Conservation (phyloP, 805 yeast genomes). For the Sporopachydermia lactativora region DNA sequence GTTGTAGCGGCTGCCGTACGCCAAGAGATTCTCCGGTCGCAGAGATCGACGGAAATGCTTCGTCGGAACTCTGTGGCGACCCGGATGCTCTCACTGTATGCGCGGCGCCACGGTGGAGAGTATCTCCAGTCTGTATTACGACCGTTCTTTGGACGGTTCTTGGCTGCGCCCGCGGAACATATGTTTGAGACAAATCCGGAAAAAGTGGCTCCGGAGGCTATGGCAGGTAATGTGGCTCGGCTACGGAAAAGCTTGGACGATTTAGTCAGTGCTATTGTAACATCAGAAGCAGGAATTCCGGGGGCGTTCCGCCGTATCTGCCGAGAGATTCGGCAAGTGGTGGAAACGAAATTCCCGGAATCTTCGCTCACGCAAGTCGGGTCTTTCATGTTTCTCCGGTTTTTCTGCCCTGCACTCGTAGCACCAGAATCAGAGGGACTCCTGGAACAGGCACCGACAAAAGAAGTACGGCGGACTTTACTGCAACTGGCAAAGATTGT, state of each 20-base stretch:
- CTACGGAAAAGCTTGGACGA: conserved; percentile 43
- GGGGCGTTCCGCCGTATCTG: conserved; percentile 48
- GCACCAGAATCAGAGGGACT: conserved; percentile 46
- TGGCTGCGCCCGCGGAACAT: conserved; percentile 29
- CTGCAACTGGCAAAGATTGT: conserved; percentile 16
- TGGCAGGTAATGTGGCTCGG: conserved; percentile 25
- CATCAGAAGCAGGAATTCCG: conserved; percentile 42
- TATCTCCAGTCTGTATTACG: conserved; percentile 40
- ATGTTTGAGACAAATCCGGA: conserved; percentile 43
- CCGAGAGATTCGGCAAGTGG: conserved; percentile 42
- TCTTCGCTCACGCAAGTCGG: conserved; percentile 64
- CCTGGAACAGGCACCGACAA: conserved; percentile 9
- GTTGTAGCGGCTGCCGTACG: conserved; percentile 40
- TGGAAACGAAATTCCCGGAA: conserved; percentile 41
- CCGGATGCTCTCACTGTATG: conserved; percentile 55
- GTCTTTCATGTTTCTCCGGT: conserved; percentile 60
- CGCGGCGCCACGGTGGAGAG: conserved; percentile 48
- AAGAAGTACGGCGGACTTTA: conserved; percentile 11
- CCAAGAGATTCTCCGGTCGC: conserved; percentile 47
- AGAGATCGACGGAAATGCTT: conserved; percentile 56
- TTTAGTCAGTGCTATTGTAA: conserved; percentile 39
- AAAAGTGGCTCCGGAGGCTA: conserved; percentile 25
- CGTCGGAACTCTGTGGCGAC: conserved; percentile 78
- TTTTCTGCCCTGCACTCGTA: conserved; percentile 71
- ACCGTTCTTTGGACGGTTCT: conserved; percentile 42